Evolutionary conservation across 106 monocot species (phyloP).

Genomic region (Dendrobium chrysotoxum): DNA sequence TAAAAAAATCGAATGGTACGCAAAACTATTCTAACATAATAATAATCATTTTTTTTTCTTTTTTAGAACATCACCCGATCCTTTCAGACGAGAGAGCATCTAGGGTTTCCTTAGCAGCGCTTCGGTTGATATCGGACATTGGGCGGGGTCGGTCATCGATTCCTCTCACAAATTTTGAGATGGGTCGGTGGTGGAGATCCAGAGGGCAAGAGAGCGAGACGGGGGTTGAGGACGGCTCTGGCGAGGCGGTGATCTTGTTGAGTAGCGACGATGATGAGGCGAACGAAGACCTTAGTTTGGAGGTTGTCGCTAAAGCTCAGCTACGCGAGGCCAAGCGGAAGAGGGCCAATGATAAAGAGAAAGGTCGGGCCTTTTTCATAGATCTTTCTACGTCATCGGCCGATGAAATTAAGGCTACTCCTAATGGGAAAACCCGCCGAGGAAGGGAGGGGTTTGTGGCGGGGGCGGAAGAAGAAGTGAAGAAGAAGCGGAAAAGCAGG

Average conservation of each 20-base stretch:
- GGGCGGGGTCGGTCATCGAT: not conserved
- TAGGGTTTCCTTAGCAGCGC: not conserved
- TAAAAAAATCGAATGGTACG: too few species aligned
- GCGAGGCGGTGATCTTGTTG: conserved; percentile 10
- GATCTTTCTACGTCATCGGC: conserved; percentile 11
- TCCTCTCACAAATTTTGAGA: not conserved
- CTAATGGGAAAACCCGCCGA: not conserved
- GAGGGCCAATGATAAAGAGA: conserved; percentile 11
- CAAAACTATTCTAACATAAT: too few species aligned
- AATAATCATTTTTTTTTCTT: too few species aligned
- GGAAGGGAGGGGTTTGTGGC: not conserved
- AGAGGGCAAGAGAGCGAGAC: not conserved
- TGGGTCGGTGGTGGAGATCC: conserved; percentile 4
- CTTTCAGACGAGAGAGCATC: not conserved
- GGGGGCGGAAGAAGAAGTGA: conserved; percentile 5
- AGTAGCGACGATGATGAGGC: conserved; percentile 88
- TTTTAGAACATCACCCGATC: too few species aligned
- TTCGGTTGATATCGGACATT: not conserved
- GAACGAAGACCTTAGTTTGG: conserved; percentile 64
- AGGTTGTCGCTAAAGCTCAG: conserved; percentile 48
- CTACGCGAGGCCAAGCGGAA: conserved; percentile 19
- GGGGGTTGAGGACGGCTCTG: not conserved
- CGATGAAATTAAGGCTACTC: conserved; percentile 11
- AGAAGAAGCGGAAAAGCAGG: conserved; percentile 27
- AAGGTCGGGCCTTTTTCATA: not conserved